Evolutionary conservation across 352 stramenopile species (phyloP).

Genomic region (Pythium monospermum): DNA sequence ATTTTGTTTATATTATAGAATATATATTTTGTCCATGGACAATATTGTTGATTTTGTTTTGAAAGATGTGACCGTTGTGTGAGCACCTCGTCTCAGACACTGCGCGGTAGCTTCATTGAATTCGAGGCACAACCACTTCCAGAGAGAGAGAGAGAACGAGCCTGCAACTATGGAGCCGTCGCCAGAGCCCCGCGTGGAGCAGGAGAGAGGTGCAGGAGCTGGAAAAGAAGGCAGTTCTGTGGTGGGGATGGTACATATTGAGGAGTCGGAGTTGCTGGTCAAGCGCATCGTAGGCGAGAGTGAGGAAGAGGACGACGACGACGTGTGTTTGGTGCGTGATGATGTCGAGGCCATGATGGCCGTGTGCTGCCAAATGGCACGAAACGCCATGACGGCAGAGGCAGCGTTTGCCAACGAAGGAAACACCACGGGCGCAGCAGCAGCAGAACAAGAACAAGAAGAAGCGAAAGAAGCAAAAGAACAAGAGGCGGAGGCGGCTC

Average conservation of each 20-base stretch:
- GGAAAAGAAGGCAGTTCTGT: too few species aligned
- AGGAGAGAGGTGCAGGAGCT: too few species aligned
- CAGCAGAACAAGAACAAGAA: background rate
- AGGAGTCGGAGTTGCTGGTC: background rate
- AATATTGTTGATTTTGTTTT: too few species aligned
- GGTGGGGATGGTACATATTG: too few species aligned
- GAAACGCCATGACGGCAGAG: background rate
- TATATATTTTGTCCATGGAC: slow-evolving; percentile 16
- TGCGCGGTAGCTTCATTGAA: slow-evolving; percentile 1
- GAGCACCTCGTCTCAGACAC: background rate
- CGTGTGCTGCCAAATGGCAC: background rate
- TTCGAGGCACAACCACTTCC: too few species aligned
- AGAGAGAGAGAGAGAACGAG: too few species aligned
- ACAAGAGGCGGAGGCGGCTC: background rate
- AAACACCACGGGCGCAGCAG: background rate
- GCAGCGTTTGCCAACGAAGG: background rate
- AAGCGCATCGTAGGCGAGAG: background rate
- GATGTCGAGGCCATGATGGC: slow-evolving; percentile 1
- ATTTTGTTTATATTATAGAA: background rate
- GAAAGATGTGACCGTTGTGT: background rate
- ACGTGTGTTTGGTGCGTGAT: background rate
- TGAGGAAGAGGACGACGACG: slow-evolving; percentile 1
- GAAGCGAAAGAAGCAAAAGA: background rate
- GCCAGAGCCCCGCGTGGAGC: too few species aligned
- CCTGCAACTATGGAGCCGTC: too few species aligned